These are phyloP conservation scores for Phaeolepiota aurea DNA, from an alignment of 768 basidiomycete species.

Conservation along the genomic window DNA sequence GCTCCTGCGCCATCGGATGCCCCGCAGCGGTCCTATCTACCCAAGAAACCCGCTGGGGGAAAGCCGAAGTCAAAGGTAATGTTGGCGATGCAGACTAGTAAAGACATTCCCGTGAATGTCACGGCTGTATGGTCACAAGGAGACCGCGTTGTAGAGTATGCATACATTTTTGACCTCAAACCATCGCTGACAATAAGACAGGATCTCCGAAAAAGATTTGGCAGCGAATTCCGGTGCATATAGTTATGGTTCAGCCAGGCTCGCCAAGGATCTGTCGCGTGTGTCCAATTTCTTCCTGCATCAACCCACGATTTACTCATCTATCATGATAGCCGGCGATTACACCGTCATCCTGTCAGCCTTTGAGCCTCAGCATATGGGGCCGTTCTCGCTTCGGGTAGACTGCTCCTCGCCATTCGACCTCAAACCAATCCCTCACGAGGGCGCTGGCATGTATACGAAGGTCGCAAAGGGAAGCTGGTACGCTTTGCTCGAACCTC, in stretches of 20 bases:
- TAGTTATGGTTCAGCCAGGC: constrained; percentile 63
- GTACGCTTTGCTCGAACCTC: too few species aligned
- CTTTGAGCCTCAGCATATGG: constrained; percentile 67
- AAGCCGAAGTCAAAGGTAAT: constrained; percentile 22
- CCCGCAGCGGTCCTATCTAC: too few species aligned
- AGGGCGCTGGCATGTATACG: constrained; percentile 88
- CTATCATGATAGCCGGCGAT: constrained; percentile 51
- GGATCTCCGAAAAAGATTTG: constrained; percentile 60
- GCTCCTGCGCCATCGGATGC: too few species aligned
- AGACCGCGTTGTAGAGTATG: constrained; percentile 68
- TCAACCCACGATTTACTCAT: too few species aligned
- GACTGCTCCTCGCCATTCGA: constrained; percentile 57
- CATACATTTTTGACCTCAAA: constrained; percentile 9
- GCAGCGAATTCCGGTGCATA: constrained; percentile 74
- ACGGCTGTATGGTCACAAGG: constrained; percentile 71
- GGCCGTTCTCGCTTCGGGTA: constrained; percentile 55
- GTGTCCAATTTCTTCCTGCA: too few species aligned
- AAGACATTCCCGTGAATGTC: constrained; percentile 67
- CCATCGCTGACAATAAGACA: constrained; percentile 13
- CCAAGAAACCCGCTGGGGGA: too few species aligned
- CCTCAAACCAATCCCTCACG: constrained; percentile 60
- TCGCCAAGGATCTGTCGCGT: constrained; percentile 48
- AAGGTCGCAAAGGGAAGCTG: constrained; percentile 66
- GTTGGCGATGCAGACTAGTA: constrained; percentile 45
- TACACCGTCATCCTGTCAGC: constrained; percentile 84